Evolutionary conservation across 2,329 filamentous ascomycete species (phyloP).

Genomic region (Aspergillus pseudotamarii): DNA sequence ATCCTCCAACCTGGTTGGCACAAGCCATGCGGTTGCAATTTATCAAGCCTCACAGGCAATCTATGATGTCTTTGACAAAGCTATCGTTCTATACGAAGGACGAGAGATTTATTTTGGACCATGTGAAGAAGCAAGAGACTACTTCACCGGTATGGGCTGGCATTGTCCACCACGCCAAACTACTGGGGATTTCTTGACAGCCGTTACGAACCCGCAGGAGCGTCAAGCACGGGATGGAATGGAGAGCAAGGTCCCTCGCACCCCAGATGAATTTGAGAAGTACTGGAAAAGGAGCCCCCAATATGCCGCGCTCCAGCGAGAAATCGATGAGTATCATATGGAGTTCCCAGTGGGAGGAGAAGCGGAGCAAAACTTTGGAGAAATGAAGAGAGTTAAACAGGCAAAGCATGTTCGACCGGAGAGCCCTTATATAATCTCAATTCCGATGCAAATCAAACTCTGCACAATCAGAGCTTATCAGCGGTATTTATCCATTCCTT

Average conservation of each 20-base stretch:
- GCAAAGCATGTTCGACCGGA: constrained; percentile 42
- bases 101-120: constrained; percentile 76
- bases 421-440: constrained; percentile 76
- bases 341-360: constrained; percentile 37
- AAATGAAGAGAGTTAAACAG: constrained; percentile 36
- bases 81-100: constrained; percentile 73
- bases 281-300: constrained; percentile 48
- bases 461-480: constrained; percentile 80
- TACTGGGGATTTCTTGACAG: constrained; percentile 70
- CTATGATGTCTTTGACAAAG: constrained; percentile 72
- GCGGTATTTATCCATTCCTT: constrained; percentile 46
- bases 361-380: constrained; percentile 33
- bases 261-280: constrained; percentile 67
- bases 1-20: constrained; percentile 53
- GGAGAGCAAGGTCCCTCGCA: constrained; percentile 65
- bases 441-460: constrained; percentile 74
- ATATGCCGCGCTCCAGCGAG: constrained; percentile 33
- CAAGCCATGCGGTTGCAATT: constrained; percentile 59
- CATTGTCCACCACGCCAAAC: constrained; percentile 68
- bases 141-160: constrained; percentile 72
- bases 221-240: constrained; percentile 59
- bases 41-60: constrained; percentile 58
- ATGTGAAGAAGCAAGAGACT: constrained; percentile 60
- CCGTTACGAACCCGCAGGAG: constrained; percentile 67
- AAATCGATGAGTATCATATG: constrained; percentile 38